Evolutionary conservation across 192 early-diverging fungal genomes (phyloP).

Genomic region (Backusella australiensis): DNA sequence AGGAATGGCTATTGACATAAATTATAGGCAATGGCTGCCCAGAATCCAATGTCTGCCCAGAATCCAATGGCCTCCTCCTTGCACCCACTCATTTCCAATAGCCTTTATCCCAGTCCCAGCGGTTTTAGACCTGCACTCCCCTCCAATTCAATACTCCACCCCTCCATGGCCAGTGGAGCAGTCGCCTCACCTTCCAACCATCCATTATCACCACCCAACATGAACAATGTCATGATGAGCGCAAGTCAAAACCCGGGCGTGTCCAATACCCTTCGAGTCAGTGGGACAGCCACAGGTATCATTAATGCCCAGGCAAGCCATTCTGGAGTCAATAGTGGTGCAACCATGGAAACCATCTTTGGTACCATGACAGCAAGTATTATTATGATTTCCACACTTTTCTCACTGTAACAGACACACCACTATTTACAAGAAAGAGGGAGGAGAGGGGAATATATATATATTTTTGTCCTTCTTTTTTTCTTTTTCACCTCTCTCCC

Average conservation of each 20-base stretch:
- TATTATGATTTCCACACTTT: background rate
- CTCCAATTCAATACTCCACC: background rate
- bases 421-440: background rate
- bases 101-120: background rate
- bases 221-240: background rate
- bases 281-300: background rate
- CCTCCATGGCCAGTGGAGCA: background rate
- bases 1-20: background rate
- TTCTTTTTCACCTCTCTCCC: background rate
- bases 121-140: background rate
- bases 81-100: background rate
- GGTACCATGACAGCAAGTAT: background rate
- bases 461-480: background rate
- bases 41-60: background rate
- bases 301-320: background rate
- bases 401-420: background rate
- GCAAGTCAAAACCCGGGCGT: background rate
- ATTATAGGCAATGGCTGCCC: background rate
- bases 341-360: background rate
- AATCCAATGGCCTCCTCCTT: background rate
- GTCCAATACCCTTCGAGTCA: background rate
- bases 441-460: too few relatives aligned
- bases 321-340: background rate
- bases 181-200: background rate
- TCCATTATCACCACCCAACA: background rate